Percentiles rank a stretch among this genome's conserved stretches.
These are phyloP conservation scores for Phytophthora pinifolia DNA, from an alignment of 352 stramenopile genomes.

Conservation along the genomic window DNA sequence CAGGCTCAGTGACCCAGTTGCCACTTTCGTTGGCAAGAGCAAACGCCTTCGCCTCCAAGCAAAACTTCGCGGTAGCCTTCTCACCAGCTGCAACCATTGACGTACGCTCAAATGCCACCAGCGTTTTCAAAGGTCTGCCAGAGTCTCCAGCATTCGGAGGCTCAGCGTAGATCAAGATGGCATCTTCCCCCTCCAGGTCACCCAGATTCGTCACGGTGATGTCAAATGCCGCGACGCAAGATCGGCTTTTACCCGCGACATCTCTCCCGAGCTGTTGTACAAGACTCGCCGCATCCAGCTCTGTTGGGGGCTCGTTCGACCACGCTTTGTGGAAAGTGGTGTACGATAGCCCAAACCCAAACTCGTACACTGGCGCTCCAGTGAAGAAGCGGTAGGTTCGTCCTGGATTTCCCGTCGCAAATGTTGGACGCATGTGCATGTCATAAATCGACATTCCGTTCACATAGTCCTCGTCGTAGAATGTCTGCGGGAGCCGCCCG, in stretches of 20 bases:
- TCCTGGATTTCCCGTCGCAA: constrained; percentile 56
- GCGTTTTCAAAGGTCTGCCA: constrained; percentile 45
- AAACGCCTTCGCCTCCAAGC: constrained; percentile 42
- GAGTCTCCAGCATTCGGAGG: constrained; percentile 29
- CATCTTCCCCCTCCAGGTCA: constrained; percentile 37
- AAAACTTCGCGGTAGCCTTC: constrained; percentile 30
- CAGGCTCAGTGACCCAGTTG: constrained; percentile 33
- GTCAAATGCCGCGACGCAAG: constrained; percentile 24
- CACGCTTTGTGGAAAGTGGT: constrained; percentile 60
- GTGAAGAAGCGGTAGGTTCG: constrained; percentile 87
- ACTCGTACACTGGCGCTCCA: constrained; percentile 60
- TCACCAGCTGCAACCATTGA: constrained; percentile 29
- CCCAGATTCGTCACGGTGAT: constrained; percentile 54
- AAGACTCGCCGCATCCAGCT: constrained; percentile 18
- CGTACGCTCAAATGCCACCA: constrained; percentile 61
- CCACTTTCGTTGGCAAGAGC: constrained; percentile 39
- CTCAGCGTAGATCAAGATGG: constrained; percentile 40
- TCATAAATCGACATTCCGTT: constrained; percentile 65
- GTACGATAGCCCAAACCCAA: constrained; percentile 85
- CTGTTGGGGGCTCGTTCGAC: constrained; percentile 10
- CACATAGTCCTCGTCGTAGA: constrained; percentile 59
- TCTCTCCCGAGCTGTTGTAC: constrained; percentile 11
- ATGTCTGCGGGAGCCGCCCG: constrained; percentile 68
- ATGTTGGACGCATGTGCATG: constrained; percentile 84
- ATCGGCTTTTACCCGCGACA: background rate